Evolutionary conservation across 2,329 filamentous ascomycete species (phyloP), one percentile per base, ranked within the genome.

Genomic region (Pseudogymnoascus sp.): DNA sequence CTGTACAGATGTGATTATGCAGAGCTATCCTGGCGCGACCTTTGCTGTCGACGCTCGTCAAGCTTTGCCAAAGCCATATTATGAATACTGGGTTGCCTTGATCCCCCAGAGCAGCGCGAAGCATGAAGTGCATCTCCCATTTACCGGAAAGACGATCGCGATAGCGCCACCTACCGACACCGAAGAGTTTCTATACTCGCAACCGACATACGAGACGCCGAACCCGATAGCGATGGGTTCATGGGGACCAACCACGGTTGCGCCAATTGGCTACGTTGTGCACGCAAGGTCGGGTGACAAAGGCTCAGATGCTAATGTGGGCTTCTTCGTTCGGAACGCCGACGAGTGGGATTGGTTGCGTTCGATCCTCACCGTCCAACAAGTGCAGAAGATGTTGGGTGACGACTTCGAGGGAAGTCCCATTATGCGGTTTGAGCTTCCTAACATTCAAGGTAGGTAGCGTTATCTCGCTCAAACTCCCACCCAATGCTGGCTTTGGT

Each of bases 341-440:
- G 73, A 76, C 33, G 76, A 77, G 64, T 79, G 72, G 65, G 70
- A 75, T 4, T 77, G 75, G 76, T 63, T 77, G 6, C 71, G 74
- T 11, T 63, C 62, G 16, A 65, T 71, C 53, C 66, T 72, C 14
- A 68, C 62, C 3, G 43, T 66, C 2, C 43, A 62, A 26, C 68
- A 67, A 63, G 62, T 72, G 63, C 65, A 64, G 26, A 60, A 70
- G 60, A 63, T 73, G 35, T 65, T 73, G 40, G 69, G 65, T 6
- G 63, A 67, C 5, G 68, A 71, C 46, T 69, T 66, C 38, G 66
- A 66, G 10, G 61, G 70, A n/a, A 70, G 71, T 33, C 69, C 71
- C 67, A 65, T 72, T 67, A 65, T 67, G 12, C 26, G 31, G 12
- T 31, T 56, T 56, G 50, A 56, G 24, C 31, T 56, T 56, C 50